Base-by-base conservation (phyloP, 345 rosid species). In the Heritiera fomes region DNA sequence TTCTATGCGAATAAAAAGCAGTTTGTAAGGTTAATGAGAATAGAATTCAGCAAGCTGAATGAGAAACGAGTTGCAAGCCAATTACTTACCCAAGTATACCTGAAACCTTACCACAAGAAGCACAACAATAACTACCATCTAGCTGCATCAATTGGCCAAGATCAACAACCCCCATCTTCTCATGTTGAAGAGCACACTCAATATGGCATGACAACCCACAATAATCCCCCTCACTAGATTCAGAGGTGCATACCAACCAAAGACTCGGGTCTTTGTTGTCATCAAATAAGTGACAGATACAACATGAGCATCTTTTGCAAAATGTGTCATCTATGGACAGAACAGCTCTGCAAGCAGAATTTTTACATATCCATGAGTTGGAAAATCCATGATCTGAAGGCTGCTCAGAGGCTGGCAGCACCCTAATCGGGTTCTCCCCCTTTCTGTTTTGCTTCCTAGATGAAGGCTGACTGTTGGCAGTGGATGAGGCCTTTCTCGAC, bases 271-370 rank as follows among this genome's bases (percentile, higher is more conserved):
- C 96, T 84, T 90, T 91, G 79, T 94, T 97, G 78, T 93, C 98
- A 83, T 97, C 99, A 81, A 91, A 97, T 50, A 79, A 68, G 85
- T 94, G 98, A 76, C 99, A 97, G 46, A 97, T 90, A 60, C 97
- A 94, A 82, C 99, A 97, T 73, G 99, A 97, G 79, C 99, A 97
- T 81, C 99, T 93, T 87, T 82, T 91, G 91, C 99, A 97, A 80
- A 94, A 97, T 49, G 92, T 84, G 80, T 91, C 97, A 47, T 88
- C 92, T 49, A 84, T 78, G 74, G 93, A 87, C 18, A 90, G 82
- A 66, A 82, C 75, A 65, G 93, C 96, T 73, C 91, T 84, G 75
- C 96, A 91, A 8, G 93, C 92, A 70, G 87, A 85, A 77, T 91
- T 91, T 87, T 88, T 91, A 65, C 93, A 85, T 82, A 92, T 87